A percentile compares a stretch with the other conserved stretches of the same genome.
These are phyloP conservation scores for Suillus paluster DNA, from an alignment of 768 basidiomycete genomes.

Conservation along the genomic window DNA sequence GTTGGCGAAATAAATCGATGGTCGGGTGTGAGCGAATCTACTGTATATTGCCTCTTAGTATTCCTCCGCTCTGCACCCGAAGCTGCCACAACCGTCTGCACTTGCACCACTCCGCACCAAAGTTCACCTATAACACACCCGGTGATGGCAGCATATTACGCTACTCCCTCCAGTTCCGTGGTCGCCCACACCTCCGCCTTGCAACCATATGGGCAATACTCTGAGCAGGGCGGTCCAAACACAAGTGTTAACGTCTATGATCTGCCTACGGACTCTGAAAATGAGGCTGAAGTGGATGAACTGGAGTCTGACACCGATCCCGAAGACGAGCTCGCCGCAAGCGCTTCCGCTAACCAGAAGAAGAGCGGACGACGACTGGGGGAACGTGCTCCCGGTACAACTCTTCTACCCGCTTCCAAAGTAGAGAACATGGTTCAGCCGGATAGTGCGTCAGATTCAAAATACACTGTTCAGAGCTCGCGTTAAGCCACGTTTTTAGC, in stretches of 20 bases:
- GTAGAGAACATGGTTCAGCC: conserved; percentile 81
- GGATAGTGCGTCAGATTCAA: conserved; percentile 55
- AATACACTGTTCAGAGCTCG: not conserved
- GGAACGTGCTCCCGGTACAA: conserved; percentile 65
- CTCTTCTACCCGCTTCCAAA: conserved; percentile 64
- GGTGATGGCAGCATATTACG: conserved; percentile 37
- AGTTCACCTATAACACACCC: not conserved
- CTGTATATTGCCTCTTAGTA: not conserved
- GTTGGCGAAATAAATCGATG: not conserved
- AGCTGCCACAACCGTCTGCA: not conserved
- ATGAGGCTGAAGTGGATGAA: conserved; percentile 38
- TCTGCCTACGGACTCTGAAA: conserved; percentile 38
- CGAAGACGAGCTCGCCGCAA: conserved; percentile 31
- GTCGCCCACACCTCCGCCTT: conserved; percentile 37
- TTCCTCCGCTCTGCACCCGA: conserved; percentile 8
- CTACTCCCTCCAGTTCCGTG: conserved; percentile 22
- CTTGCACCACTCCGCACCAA: not conserved
- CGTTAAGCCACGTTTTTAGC: conserved; percentile 19
- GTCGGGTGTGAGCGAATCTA: not conserved
- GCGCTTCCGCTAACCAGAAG: conserved; percentile 31
- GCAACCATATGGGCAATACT: conserved; percentile 33
- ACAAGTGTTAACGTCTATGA: conserved; percentile 34
- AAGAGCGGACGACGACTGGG: conserved; percentile 32
- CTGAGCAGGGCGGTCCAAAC: conserved; percentile 28
- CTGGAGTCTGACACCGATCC: conserved; percentile 35